Percentiles rank a stretch among this genome's conserved stretches.
phyloP scores from a whole-genome alignment of 192 early-diverging fungal species.

The Chytriomyces sp. region DNA sequence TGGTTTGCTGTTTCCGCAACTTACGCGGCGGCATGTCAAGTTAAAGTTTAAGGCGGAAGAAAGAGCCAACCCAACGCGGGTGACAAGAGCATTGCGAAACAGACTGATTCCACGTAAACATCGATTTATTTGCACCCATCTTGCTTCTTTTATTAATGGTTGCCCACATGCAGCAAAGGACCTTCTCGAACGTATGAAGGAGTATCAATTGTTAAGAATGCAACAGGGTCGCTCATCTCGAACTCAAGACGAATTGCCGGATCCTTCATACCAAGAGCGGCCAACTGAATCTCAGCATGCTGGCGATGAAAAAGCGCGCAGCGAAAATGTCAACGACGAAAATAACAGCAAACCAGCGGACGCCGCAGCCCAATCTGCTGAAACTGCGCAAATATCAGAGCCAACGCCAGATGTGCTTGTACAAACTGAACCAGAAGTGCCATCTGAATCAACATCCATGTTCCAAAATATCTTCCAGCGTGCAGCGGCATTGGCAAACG shows the following conservation, averaged over 20 bases:
- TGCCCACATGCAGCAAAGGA: background rate
- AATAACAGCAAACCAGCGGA: background rate
- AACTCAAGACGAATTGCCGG: background rate
- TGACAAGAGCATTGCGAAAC: conserved; percentile 10
- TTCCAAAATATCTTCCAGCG: background rate
- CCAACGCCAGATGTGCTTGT: background rate
- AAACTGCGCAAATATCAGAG: background rate
- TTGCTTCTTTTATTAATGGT: background rate
- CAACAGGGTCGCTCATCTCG: background rate
- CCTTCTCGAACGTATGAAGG: conserved; percentile 15
- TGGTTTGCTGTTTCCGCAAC: background rate
- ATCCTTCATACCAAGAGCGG: background rate
- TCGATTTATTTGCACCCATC: background rate
- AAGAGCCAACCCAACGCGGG: background rate
- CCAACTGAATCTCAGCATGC: background rate
- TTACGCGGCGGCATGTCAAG: conserved; percentile 28
- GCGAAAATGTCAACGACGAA: background rate
- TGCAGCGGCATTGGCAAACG: background rate
- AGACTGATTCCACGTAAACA: conserved; percentile 8
- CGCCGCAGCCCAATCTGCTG: background rate
- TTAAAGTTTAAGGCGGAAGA: conserved; percentile 26
- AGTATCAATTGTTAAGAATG: background rate
- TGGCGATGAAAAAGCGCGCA: background rate
- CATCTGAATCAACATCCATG: background rate
- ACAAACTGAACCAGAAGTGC: background rate